Percentiles rank a stretch among this genome's conserved stretches.
phyloP scores from a whole-genome alignment of 768 basidiomycete species.

The Xanthoconium purpureum region DNA sequence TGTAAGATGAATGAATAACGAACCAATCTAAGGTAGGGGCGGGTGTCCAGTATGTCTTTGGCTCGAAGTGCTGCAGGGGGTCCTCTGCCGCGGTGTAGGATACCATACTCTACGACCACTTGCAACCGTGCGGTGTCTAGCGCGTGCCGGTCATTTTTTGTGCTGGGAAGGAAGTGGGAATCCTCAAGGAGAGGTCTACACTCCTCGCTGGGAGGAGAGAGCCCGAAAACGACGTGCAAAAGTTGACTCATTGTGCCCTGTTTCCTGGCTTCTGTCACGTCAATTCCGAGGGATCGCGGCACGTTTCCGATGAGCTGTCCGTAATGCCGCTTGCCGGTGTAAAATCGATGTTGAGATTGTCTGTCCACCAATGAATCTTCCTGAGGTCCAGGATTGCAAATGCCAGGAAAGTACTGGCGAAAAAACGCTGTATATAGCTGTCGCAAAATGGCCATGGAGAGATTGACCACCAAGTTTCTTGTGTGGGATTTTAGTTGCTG shows the following conservation, averaged over 20 bases:
- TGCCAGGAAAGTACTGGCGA: neutral
- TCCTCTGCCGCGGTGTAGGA: neutral
- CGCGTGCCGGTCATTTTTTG: neutral
- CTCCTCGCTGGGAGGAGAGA: neutral
- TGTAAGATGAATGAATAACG: too few species aligned
- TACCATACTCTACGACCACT: neutral
- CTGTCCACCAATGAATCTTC: neutral
- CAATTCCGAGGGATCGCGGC: neutral
- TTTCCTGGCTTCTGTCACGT: neutral
- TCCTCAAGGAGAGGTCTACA: neutral
- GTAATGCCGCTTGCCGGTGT: neutral
- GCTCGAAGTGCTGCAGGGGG: neutral
- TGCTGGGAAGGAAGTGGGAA: neutral
- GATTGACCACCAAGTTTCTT: neutral
- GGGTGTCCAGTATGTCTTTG: neutral
- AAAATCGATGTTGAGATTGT: neutral
- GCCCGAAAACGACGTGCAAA: neutral
- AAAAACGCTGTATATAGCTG: neutral
- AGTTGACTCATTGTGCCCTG: neutral
- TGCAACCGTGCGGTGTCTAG: neutral
- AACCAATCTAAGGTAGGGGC: neutral
- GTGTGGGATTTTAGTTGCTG: neutral
- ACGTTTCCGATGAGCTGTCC: neutral
- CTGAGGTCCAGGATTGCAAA: neutral
- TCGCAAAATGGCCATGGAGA: neutral